Conservation (phyloP, 2,329 filamentous ascomycete genomes). For the Daldinia eschscholtzii region DNA sequence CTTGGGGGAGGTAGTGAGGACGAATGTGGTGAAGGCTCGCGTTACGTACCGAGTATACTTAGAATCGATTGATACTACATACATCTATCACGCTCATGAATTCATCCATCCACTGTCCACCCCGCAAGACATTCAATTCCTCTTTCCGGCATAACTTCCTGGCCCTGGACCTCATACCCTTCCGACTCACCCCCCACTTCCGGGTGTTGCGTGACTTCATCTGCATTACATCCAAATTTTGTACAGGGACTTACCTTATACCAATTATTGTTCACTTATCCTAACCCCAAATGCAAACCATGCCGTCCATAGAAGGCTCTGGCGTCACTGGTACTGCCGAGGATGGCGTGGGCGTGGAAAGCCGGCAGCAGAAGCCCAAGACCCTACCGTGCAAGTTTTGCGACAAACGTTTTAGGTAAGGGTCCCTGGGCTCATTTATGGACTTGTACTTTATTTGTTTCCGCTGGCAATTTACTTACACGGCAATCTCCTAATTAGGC, state of each 20-base stretch:
- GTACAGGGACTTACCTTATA: constrained; percentile 50
- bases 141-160: constrained; percentile 53
- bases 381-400: constrained; percentile 73
- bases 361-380: constrained; percentile 71
- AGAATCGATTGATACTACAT: constrained; percentile 48
- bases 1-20: constrained; percentile 38
- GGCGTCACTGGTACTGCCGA: constrained; percentile 55
- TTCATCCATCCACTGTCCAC: constrained; percentile 53
- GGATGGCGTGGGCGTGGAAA: constrained; percentile 63
- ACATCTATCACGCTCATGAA: constrained; percentile 50
- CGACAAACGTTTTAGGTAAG: constrained; percentile 72
- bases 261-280: constrained; percentile 50
- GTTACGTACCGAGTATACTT: constrained; percentile 50
- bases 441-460: constrained; percentile 36
- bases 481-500: constrained; percentile 60
- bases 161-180: constrained; percentile 48
- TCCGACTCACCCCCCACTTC: constrained; percentile 52
- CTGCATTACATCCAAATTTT: constrained; percentile 53
- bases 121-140: constrained; percentile 54
- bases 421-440: constrained; percentile 40
- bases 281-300: constrained; percentile 62
- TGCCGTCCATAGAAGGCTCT: constrained; percentile 62
- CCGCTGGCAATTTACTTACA: constrained; percentile 58
- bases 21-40: constrained; percentile 44
- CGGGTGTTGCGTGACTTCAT: constrained; percentile 54